phyloP scores from a whole-genome alignment of 306 rosid genomes.

The Castanospermum australe region DNA sequence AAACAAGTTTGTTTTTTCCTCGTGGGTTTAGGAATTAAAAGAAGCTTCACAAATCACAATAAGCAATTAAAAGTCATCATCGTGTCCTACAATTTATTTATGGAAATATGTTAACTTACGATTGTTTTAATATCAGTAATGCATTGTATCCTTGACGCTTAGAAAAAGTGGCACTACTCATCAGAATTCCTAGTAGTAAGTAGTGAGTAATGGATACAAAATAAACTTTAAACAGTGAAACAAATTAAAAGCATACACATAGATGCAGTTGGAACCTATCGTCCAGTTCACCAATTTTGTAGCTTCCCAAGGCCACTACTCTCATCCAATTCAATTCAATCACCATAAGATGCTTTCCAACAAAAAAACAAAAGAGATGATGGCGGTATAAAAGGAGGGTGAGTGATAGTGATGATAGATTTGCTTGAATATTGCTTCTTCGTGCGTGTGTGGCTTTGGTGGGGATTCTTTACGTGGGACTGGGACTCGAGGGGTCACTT shows the following conservation, averaged over 20 bases:
- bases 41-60: neutral
- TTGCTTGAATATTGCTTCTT: neutral
- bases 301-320: too few species aligned
- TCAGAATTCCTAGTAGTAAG: too few species aligned
- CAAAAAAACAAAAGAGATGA: neutral
- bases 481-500: neutral
- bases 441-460: neutral
- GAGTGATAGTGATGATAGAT: neutral
- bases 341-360: neutral
- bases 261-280: too few species aligned
- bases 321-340: neutral
- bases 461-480: neutral
- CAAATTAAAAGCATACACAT: too few species aligned
- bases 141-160: too few species aligned
- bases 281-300: too few species aligned
- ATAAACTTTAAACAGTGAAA: too few species aligned
- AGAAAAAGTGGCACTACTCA: too few species aligned
- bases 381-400: neutral
- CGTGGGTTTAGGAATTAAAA: neutral
- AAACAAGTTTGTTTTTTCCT: neutral
- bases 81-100: too few species aligned
- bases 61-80: too few species aligned
- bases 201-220: too few species aligned
- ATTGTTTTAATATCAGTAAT: too few species aligned
- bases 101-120: neutral